Evolutionary conservation across 106 monocot species (phyloP).

Genomic region (Dendrobium officinale): DNA sequence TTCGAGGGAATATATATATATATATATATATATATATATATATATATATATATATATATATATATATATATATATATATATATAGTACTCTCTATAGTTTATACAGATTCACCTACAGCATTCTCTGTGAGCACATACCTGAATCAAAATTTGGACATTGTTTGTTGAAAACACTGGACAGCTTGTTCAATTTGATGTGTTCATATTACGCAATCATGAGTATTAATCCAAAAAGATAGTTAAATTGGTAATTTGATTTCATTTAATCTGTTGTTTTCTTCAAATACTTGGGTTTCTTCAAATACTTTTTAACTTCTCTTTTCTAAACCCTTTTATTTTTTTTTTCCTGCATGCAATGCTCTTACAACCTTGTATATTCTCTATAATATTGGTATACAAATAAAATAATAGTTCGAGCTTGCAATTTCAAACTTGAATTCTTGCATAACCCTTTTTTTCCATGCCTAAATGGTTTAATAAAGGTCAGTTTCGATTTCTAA

Average conservation of each 20-base stretch:
- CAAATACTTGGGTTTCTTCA: background rate
- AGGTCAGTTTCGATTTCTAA: background rate
- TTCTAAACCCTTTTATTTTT: background rate
- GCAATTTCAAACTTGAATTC: background rate
- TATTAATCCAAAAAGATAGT: slow-evolving; percentile 52
- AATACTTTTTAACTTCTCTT: background rate
- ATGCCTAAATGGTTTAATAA: background rate
- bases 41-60: too few relatives aligned
- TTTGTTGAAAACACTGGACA: slow-evolving; percentile 69
- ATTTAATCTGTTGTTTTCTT: background rate
- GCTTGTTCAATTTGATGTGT: slow-evolving; percentile 75
- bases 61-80: background rate
- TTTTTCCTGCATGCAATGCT: background rate
- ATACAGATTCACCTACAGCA: slow-evolving; percentile 88
- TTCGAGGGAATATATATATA: too few relatives aligned
- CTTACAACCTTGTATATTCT: background rate
- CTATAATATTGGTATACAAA: background rate
- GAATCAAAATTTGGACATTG: slow-evolving; percentile 83
- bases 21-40: too few relatives aligned
- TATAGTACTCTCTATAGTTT: slow-evolving; percentile 1
- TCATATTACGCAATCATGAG: slow-evolving; percentile 89
- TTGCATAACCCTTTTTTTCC: background rate
- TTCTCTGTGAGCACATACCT: slow-evolving; percentile 77
- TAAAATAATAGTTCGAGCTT: background rate
- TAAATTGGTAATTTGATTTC: slow-evolving; percentile 20